Evolutionary conservation across 1,139 yeast genomes (phyloP).

Genomic region (Meyerozyma athensensis): DNA sequence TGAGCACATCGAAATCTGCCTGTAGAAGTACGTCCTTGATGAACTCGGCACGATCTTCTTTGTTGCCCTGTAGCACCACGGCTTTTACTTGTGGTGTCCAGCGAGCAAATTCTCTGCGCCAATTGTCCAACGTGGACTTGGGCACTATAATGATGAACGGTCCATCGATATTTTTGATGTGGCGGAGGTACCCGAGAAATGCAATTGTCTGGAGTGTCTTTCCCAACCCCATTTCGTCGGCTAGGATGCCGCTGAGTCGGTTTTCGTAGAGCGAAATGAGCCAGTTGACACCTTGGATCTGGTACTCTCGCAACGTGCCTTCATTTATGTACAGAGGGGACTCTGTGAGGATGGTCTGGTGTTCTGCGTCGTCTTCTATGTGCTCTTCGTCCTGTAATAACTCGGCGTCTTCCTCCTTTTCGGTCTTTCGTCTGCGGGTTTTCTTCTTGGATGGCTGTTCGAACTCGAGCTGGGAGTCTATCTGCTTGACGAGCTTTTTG

Average conservation of each 20-base stretch:
- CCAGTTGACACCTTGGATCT: conserved; percentile 50
- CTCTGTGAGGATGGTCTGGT: conserved; percentile 64
- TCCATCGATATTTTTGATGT: conserved; percentile 73
- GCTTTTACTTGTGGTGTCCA: conserved; percentile 98
- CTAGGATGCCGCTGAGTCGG: conserved; percentile 41
- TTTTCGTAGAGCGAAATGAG: conserved; percentile 41
- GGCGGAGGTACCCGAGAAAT: conserved; percentile 81
- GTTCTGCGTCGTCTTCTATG: conserved; percentile 40
- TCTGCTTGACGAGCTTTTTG: conserved; percentile 49
- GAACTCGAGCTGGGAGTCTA: conserved; percentile 39
- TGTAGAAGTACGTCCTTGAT: conserved; percentile 56
- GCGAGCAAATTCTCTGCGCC: conserved; percentile 88
- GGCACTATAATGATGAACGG: conserved; percentile 93
- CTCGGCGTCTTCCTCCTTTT: conserved; percentile 91
- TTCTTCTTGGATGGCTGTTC: conserved; percentile 11
- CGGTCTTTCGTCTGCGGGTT: conserved; percentile 58
- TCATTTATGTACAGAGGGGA: conserved; percentile 66
- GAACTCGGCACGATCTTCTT: conserved; percentile 64
- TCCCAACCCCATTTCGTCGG: conserved; percentile 50
- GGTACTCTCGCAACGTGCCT: conserved; percentile 75
- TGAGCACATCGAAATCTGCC: conserved; percentile 81
- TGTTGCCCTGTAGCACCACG: conserved; percentile 80
- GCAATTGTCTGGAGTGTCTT: conserved; percentile 46
- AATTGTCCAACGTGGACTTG: conserved; percentile 89
- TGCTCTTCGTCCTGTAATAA: conserved; percentile 71